phyloP scores from a whole-genome alignment of 1,284 basidiomycete species.

The Dichomitus squalens region DNA sequence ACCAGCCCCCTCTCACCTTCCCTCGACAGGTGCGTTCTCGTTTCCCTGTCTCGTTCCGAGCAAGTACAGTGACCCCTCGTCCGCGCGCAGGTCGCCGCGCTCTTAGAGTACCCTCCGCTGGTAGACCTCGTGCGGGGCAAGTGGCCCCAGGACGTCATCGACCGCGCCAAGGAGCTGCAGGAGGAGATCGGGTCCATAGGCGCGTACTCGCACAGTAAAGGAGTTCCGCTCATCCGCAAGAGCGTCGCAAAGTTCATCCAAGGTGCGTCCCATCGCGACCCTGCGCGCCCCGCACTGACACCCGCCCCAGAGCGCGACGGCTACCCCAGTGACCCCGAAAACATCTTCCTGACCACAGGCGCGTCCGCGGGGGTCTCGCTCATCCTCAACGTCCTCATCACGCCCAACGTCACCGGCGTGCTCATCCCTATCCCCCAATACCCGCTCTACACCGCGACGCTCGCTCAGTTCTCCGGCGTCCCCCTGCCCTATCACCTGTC shows the following conservation, averaged over 20 bases:
- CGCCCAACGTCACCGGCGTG: conserved; percentile 69
- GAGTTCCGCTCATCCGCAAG: conserved; percentile 86
- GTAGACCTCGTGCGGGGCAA: conserved; percentile 75
- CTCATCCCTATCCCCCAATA: conserved; percentile 99
- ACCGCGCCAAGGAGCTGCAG: conserved; percentile 79
- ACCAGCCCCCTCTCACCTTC: conserved; percentile 94
- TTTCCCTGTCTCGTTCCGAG: neutral
- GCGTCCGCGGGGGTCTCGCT: conserved; percentile 93
- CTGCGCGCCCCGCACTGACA: conserved; percentile 6
- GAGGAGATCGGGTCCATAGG: conserved; percentile 93
- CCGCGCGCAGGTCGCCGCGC: conserved; percentile 70
- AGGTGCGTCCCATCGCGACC: conserved; percentile 47
- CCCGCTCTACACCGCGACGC: conserved; percentile 93
- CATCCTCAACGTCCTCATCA: conserved; percentile 82
- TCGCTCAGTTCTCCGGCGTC: conserved; percentile 84
- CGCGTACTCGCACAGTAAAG: conserved; percentile 96
- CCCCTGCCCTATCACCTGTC: conserved; percentile 90
- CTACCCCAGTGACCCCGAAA: conserved; percentile 74
- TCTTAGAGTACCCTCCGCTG: conserved; percentile 92
- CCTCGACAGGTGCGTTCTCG: conserved; percentile 75
- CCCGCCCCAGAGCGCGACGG: conserved; percentile 78
- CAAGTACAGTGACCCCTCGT: neutral
- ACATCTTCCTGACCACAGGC: conserved; percentile 73
- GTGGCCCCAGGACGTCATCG: conserved; percentile 88
- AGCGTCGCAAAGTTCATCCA: conserved; percentile 91